Base-by-base conservation (phyloP, 768 basidiomycete species). In the Amanita molliuscula region DNA sequence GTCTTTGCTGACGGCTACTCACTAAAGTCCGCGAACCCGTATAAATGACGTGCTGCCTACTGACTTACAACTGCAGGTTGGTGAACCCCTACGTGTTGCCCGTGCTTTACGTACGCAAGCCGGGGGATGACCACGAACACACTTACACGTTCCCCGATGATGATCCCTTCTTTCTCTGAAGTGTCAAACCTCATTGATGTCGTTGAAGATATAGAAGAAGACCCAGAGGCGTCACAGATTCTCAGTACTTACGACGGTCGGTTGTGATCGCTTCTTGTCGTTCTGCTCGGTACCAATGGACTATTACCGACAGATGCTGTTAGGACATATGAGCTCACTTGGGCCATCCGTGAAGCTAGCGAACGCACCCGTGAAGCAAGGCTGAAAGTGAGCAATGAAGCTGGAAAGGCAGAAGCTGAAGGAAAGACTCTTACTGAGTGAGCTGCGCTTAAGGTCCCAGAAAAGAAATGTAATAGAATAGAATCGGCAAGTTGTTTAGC, bases 81-180 rank as follows among this genome's bases (percentile, higher is more conserved):
- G 83, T 88, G 44, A 89, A 98, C 67, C 94, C 95, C 15, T 98
- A 98, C 68, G 89, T 94, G 50, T 80, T 85, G 58, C 95, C 95
- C 5, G 75, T 87, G 5, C 80, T 98, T 29, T 84, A 85, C 62
- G 74, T 97, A 55, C 88, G 95, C 59, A 79, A 73, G 60, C 88
- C 89, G 3, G 90, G 86, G 47, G 83, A 82, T 60, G 88, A 91
- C 60, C 67, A 74, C 47, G 87, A 89, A 57, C 81, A 86, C 58
- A 73, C 70, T 26, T 69, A 79, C 58, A 72, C 71, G 37, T 92
- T 91, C 72, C 76, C 76, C 15, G 81, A 88, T 45, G 90, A 93
- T 59, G 90, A 93, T 60, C 88, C 90, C 4, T 93, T 91, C 78
- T 94, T 94, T 94, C 77, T 92, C 91, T 20, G 93, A 95, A 67